Evolutionary conservation across 169 alveolate genomes (phyloP).

Genomic region (Theileria parva): DNA sequence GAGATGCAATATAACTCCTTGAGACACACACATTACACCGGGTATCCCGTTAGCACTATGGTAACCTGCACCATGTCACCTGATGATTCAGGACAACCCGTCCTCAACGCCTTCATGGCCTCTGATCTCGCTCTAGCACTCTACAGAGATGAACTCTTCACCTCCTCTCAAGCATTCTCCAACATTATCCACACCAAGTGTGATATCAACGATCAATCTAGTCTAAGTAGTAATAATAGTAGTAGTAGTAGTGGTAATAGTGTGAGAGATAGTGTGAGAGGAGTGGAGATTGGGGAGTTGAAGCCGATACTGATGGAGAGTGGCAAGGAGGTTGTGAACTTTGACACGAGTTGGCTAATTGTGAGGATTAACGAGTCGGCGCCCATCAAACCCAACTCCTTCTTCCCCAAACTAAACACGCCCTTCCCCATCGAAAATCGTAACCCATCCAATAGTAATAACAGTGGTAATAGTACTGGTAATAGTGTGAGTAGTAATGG

Average conservation of each 20-base stretch:
- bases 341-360: constrained; percentile 81
- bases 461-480: constrained; percentile 9
- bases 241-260: neutral
- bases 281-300: constrained; percentile 47
- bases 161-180: constrained; percentile 64
- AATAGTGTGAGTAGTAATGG: neutral
- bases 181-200: constrained; percentile 55
- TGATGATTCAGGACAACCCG: constrained; percentile 81
- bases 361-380: constrained; percentile 83
- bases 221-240: no score
- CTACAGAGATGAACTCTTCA: constrained; percentile 68
- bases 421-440: constrained; percentile 79
- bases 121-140: constrained; percentile 82
- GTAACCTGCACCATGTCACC: constrained; percentile 85
- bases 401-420: constrained; percentile 53
- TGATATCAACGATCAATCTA: constrained; percentile 29
- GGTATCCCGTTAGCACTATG: constrained; percentile 78
- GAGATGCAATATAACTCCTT: constrained; percentile 60
- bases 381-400: constrained; percentile 75
- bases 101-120: constrained; percentile 85
- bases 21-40: constrained; percentile 76
- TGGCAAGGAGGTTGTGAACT: constrained; percentile 75
- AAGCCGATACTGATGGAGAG: constrained; percentile 78
- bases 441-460: constrained; percentile 34
- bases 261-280: neutral